phyloP scores from a whole-genome alignment of 2,329 filamentous ascomycete genomes.

The Fusarium abutilonis region DNA sequence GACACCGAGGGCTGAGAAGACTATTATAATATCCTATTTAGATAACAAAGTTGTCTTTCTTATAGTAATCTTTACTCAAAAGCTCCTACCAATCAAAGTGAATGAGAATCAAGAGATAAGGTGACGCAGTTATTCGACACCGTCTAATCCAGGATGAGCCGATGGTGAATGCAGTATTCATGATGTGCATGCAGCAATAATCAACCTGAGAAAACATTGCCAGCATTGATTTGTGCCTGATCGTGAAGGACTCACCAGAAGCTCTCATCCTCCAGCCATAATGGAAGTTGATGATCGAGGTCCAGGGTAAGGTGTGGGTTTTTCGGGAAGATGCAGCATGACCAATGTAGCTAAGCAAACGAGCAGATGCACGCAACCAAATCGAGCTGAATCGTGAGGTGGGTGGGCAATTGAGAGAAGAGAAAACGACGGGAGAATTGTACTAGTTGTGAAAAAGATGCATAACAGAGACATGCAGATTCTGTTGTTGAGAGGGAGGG shows the following conservation, averaged over 20 bases:
- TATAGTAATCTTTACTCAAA: not conserved
- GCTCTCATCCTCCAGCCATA: not conserved
- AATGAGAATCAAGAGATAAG: not conserved
- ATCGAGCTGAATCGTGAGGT: slow-evolving; percentile 2
- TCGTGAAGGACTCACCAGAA: not conserved
- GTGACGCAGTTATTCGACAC: not conserved
- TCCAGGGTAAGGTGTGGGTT: slow-evolving; percentile 8
- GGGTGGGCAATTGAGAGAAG: slow-evolving; percentile 22
- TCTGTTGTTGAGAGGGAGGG: not conserved
- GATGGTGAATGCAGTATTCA: not conserved
- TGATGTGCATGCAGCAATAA: slow-evolving; percentile 1
- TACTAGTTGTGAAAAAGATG: not conserved
- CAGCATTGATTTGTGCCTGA: not conserved
- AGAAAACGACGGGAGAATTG: slow-evolving; percentile 16
- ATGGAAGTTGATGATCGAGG: not conserved
- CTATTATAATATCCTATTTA: not conserved
- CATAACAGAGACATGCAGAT: not conserved
- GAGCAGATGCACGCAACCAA: slow-evolving; percentile 28
- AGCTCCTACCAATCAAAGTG: not conserved
- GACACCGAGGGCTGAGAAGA: not conserved
- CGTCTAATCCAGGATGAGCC: not conserved
- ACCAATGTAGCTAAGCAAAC: slow-evolving; percentile 16
- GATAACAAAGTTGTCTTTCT: not conserved
- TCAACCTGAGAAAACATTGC: not conserved
- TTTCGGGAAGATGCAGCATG: slow-evolving; percentile 33